Conservation (phyloP, 1,139 yeast species). For the Candida pseudocylindracea region DNA sequence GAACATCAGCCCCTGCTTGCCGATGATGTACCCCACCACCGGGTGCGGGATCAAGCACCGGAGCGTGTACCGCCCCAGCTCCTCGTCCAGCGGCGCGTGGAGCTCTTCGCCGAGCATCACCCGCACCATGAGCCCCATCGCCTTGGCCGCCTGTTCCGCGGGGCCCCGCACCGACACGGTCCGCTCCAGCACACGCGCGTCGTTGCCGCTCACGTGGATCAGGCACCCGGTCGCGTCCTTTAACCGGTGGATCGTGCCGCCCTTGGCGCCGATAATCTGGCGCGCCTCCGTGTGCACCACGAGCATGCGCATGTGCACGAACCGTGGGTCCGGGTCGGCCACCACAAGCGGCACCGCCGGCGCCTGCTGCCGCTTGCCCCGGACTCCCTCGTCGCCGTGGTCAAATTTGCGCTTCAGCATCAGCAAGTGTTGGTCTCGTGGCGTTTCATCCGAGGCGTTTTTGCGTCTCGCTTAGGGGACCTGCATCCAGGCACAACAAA, state of each 20-base stretch:
- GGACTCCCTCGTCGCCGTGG: no score
- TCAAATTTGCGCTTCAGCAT: no score
- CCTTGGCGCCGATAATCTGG: slow-evolving; percentile 54
- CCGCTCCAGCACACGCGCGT: slow-evolving; percentile 55
- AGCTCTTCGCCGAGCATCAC: slow-evolving; percentile 48
- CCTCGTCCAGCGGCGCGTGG: slow-evolving; percentile 33
- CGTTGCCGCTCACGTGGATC: slow-evolving; percentile 58
- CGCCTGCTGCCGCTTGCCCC: no score
- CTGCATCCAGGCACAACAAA: no score
- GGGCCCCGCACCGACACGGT: slow-evolving; percentile 59
- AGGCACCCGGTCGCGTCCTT: slow-evolving; percentile 45
- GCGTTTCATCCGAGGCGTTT: no score
- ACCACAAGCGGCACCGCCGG: no score
- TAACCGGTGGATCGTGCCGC: slow-evolving; percentile 45
- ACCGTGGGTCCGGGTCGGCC: background rate
- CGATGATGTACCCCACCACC: slow-evolving; percentile 65
- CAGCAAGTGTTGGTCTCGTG: no score
- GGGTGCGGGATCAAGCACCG: slow-evolving; percentile 59
- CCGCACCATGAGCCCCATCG: slow-evolving; percentile 56
- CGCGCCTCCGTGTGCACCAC: slow-evolving; percentile 67
- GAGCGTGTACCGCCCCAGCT: slow-evolving; percentile 31
- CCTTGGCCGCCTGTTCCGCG: slow-evolving; percentile 63
- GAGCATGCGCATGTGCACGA: slow-evolving; percentile 29
- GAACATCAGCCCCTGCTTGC: slow-evolving; percentile 54
- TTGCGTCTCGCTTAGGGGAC: no score